Evolutionary conservation across 75 land plant genomes (phyloP).

Genomic region (Selaginella tamariscina): DNA sequence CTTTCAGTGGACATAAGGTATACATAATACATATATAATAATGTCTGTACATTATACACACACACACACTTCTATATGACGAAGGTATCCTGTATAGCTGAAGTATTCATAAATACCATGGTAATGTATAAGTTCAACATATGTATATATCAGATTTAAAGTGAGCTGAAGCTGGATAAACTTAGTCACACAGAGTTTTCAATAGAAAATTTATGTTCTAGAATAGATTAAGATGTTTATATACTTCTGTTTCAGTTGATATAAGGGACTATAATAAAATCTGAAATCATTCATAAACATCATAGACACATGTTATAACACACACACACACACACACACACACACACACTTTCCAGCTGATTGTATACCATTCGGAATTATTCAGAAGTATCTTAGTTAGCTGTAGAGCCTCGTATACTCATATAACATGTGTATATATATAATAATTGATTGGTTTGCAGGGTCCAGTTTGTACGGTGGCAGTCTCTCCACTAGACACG

Average conservation of each 20-base stretch:
- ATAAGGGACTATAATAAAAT: background rate
- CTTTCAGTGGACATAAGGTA: constrained; percentile 31
- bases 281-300: too few species aligned
- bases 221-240: too few species aligned
- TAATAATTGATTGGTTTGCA: constrained; percentile 10
- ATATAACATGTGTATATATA: too few species aligned
- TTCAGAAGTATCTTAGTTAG: too few species aligned
- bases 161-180: background rate
- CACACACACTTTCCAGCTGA: too few species aligned
- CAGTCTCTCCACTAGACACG: constrained; percentile 31
- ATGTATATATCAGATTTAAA: background rate
- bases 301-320: too few species aligned
- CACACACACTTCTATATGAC: background rate
- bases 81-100: background rate
- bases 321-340: too few species aligned
- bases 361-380: too few species aligned
- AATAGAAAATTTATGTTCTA: too few species aligned
- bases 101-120: background rate
- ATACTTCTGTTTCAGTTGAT: background rate
- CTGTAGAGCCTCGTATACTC: too few species aligned
- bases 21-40: background rate
- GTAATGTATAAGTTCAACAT: background rate
- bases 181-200: too few species aligned
- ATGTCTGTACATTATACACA: background rate
- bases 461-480: constrained; percentile 30